Conservation (phyloP, 192 early-diverging fungal genomes). For the Ramicandelaber brevisporus region DNA sequence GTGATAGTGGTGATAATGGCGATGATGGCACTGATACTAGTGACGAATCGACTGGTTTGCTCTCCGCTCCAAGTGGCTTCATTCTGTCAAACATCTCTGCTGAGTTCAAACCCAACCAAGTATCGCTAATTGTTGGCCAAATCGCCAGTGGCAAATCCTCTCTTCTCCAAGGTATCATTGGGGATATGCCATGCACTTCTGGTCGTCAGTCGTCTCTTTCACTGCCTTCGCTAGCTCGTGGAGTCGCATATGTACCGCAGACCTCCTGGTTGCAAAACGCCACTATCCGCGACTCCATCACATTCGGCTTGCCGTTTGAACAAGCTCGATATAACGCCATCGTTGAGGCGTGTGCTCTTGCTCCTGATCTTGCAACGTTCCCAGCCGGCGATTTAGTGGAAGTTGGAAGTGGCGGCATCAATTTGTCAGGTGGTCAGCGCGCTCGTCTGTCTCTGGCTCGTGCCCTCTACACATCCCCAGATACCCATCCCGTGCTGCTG, state of each 20-base stretch:
- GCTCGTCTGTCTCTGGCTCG: slow-evolving; percentile 37
- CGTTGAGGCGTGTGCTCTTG: slow-evolving; percentile 29
- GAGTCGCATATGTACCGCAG: slow-evolving; percentile 25
- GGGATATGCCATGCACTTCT: no score
- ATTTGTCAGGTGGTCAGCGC: slow-evolving; percentile 45
- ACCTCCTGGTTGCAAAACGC: slow-evolving; percentile 29
- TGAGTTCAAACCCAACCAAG: no score
- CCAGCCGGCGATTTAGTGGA: slow-evolving; percentile 37
- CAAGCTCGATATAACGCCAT: slow-evolving; percentile 28
- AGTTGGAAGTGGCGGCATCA: slow-evolving; percentile 39
- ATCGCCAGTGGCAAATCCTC: no score
- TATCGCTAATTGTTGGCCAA: no score
- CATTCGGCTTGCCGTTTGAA: slow-evolving; percentile 37
- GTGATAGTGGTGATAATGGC: no score
- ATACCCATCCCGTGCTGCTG: slow-evolving; percentile 38
- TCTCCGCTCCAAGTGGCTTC: no score
- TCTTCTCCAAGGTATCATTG: no score
- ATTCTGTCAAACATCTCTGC: no score
- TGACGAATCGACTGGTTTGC: no score
- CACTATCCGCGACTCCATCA: slow-evolving; percentile 39
- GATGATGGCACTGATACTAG: no score
- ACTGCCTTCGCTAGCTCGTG: no score
- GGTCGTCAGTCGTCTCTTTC: no score
- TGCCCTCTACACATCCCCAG: slow-evolving; percentile 35
- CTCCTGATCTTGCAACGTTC: slow-evolving; percentile 32